Conservation (phyloP, 805 yeast genomes). For the Myxozyma neglecta region DNA sequence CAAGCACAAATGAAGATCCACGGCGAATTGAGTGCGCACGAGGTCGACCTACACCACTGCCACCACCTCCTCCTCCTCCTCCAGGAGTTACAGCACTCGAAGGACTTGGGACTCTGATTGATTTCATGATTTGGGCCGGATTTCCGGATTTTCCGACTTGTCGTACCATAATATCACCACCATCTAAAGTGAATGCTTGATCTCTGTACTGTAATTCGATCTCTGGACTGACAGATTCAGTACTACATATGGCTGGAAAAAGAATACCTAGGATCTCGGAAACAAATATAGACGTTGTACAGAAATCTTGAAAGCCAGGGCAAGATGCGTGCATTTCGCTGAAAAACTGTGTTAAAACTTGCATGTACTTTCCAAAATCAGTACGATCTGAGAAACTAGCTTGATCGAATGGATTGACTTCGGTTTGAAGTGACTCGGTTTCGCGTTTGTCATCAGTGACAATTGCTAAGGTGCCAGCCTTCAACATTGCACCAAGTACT, state of each 20-base stretch:
- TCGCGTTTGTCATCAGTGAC: conserved; percentile 25
- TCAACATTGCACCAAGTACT: conserved; percentile 33
- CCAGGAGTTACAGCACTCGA: neutral
- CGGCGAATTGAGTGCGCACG: conserved; percentile 29
- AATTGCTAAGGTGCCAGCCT: conserved; percentile 29
- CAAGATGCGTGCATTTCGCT: conserved; percentile 32
- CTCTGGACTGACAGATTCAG: conserved; percentile 30
- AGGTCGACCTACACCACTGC: conserved; percentile 4
- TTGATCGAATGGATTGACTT: neutral
- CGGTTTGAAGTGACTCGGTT: neutral
- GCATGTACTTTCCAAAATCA: conserved; percentile 22
- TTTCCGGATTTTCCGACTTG: conserved; percentile 24
- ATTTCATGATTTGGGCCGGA: conserved; percentile 25
- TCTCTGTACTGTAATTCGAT: conserved; percentile 29
- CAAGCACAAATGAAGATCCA: conserved; percentile 30
- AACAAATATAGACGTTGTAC: conserved; percentile 26
- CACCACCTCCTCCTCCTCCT: neutral
- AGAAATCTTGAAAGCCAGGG: conserved; percentile 30
- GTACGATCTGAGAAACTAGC: neutral
- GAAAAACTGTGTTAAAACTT: conserved; percentile 29
- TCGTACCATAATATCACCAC: conserved; percentile 26
- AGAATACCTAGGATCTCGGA: conserved; percentile 29
- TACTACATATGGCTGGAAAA: conserved; percentile 29
- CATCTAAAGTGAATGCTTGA: conserved; percentile 23
- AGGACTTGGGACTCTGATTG: conserved; percentile 11